A percentile compares a stretch with the other conserved stretches of the same genome.
phyloP scores from a whole-genome alignment of 805 yeast species.

The Yarrowia divulgata region DNA sequence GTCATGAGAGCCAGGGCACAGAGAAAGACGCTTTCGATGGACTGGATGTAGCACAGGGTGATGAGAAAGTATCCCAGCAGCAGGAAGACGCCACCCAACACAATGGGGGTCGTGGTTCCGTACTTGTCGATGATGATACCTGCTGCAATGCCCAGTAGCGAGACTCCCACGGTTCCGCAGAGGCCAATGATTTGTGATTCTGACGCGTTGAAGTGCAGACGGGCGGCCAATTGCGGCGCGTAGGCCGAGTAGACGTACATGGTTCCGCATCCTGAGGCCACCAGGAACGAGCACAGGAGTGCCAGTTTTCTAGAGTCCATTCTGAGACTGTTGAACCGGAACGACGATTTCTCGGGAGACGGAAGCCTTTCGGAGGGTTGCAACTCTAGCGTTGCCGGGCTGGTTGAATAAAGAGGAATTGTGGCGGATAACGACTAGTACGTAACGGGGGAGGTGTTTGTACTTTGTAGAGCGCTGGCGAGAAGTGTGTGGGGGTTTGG shows the following conservation, averaged over 20 bases:
- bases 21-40: conserved; percentile 50
- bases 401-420: background rate
- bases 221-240: conserved; percentile 71
- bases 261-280: conserved; percentile 59
- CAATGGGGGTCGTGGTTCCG: conserved; percentile 52
- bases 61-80: conserved; percentile 64
- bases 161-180: conserved; percentile 66
- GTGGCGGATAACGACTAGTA: background rate
- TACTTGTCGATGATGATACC: conserved; percentile 45
- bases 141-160: conserved; percentile 52
- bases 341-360: background rate
- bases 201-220: conserved; percentile 64
- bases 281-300: conserved; percentile 41
- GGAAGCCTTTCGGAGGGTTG: conserved; percentile 1
- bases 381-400: conserved; percentile 34
- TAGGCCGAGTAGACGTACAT: conserved; percentile 72
- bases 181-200: conserved; percentile 68
- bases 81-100: conserved; percentile 59
- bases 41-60: conserved; percentile 55
- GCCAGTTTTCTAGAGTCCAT: conserved; percentile 38
- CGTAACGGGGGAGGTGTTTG: background rate
- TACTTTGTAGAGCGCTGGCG: too few relatives aligned
- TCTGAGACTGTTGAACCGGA: conserved; percentile 2
- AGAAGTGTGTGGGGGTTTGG: too few relatives aligned
- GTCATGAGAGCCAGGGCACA: conserved; percentile 53